Evolutionary conservation across 1,139 yeast species (phyloP).

Genomic region (Geotrichum siamense): DNA sequence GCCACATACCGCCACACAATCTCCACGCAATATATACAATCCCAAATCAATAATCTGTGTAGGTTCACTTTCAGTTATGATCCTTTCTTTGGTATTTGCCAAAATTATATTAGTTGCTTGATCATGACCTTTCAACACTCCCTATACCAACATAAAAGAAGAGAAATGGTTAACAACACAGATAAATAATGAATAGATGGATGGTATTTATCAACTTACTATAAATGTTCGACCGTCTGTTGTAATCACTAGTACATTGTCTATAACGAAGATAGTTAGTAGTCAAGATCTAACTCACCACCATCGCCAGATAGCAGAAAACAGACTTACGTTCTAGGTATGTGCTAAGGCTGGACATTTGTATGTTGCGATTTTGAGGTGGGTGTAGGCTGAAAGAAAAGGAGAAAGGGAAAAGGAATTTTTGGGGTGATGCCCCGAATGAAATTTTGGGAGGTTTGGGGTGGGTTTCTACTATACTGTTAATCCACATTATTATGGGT

Average conservation of each 20-base stretch:
- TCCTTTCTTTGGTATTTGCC: constrained; percentile 51
- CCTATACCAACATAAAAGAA: constrained; percentile 38
- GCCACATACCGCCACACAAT: constrained; percentile 72
- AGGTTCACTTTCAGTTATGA: constrained; percentile 36
- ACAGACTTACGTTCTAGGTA: constrained; percentile 13
- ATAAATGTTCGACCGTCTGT: constrained; percentile 18
- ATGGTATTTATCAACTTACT: constrained; percentile 8
- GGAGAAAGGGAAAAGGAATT: not conserved
- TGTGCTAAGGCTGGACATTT: constrained; percentile 15
- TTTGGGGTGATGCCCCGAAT: no score
- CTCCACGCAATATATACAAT: constrained; percentile 69
- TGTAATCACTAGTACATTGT: constrained; percentile 15
- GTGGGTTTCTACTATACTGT: no score
- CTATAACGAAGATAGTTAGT: constrained; percentile 3
- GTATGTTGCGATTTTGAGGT: not conserved
- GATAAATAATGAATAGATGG: constrained; percentile 21
- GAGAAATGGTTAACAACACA: not conserved
- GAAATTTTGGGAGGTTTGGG: no score
- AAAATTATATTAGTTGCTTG: constrained; percentile 69
- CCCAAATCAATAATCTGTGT: constrained; percentile 55
- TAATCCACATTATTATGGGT: no score
- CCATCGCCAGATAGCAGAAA: not conserved
- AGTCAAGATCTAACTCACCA: not conserved
- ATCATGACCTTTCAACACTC: constrained; percentile 74
- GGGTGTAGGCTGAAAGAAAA: not conserved